Evolutionary conservation across 2,329 filamentous ascomycete species (phyloP).

Genomic region (Anthostomella pinea): DNA sequence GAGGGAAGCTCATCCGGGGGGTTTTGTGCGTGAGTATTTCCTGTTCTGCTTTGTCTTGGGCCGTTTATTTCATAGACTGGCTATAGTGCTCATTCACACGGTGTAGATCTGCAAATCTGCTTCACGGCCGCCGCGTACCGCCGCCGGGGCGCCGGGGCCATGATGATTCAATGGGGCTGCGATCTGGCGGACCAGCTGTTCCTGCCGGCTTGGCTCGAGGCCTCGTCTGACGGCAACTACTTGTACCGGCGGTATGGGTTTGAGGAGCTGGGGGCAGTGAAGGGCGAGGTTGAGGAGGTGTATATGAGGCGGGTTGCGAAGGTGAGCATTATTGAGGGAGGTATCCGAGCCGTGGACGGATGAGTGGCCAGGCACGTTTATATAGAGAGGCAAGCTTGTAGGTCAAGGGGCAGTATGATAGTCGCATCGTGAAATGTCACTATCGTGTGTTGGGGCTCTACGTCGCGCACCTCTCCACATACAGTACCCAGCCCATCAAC

Average conservation of each 20-base stretch:
- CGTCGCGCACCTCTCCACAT: no score
- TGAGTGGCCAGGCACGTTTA: no score
- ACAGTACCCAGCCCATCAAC: no score
- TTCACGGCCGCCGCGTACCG: conserved; percentile 38
- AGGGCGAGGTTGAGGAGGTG: conserved; percentile 25
- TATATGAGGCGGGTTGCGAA: conserved; percentile 8
- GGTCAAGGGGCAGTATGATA: no score
- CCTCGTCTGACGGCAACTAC: conserved; percentile 29
- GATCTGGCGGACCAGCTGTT: conserved; percentile 36
- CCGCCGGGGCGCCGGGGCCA: conserved; percentile 32
- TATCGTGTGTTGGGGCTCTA: no score
- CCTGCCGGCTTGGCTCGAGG: conserved; percentile 37
- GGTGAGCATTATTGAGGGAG: not conserved
- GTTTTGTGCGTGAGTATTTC: conserved; percentile 34
- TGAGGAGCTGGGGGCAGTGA: no score
- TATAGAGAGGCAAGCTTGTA: no score
- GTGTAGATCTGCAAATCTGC: conserved; percentile 35
- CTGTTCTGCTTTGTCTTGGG: not conserved
- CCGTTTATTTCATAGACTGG: not conserved
- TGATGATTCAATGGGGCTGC: conserved; percentile 35
- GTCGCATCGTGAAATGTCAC: no score
- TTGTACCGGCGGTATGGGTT: conserved; percentile 37
- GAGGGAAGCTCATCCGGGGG: conserved; percentile 28
- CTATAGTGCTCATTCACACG: not conserved
- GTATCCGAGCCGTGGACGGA: no score